A percentile compares a stretch with the other conserved stretches of the same genome.
Evolutionary conservation across 257 asterid genomes (phyloP).

Genomic region (Penstemon newberryi): DNA sequence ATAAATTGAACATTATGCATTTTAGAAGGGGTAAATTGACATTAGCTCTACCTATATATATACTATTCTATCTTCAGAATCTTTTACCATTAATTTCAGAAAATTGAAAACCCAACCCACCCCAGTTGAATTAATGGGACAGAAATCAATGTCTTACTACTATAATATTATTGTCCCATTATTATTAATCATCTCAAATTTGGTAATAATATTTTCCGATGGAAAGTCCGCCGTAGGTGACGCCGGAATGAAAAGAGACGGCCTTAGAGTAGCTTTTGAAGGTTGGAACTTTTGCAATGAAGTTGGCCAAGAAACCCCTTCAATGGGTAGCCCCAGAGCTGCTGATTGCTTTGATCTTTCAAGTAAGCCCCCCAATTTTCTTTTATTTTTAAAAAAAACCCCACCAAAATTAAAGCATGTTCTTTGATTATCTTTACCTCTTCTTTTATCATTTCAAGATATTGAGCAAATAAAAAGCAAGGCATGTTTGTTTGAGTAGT

Average conservation of each 20-base stretch:
- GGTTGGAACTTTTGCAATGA: slow-evolving; percentile 73
- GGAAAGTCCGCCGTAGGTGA: slow-evolving; percentile 58
- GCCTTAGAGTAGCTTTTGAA: slow-evolving; percentile 63
- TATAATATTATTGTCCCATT: neutral
- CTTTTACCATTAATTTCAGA: too few relatives aligned
- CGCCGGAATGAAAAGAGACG: slow-evolving; percentile 65
- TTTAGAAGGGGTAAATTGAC: too few relatives aligned
- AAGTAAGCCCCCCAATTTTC: slow-evolving; percentile 9
- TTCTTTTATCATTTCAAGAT: neutral
- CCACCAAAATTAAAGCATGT: too few relatives aligned
- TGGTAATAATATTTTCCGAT: neutral
- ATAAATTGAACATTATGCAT: too few relatives aligned
- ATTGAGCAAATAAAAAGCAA: too few relatives aligned
- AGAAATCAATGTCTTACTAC: neutral
- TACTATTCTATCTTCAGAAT: too few relatives aligned
- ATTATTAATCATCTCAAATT: neutral
- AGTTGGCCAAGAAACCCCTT: slow-evolving; percentile 60
- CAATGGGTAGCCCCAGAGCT: slow-evolving; percentile 70
- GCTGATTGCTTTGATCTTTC: slow-evolving; percentile 65
- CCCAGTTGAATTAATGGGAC: neutral
- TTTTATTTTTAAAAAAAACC: too few relatives aligned
- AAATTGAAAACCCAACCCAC: too few relatives aligned
- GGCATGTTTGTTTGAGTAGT: too few relatives aligned
- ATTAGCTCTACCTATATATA: too few relatives aligned
- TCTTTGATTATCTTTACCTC: too few relatives aligned